Percentiles rank a stretch among this genome's conserved stretches.
Evolutionary conservation across 495 filamentous ascomycete genomes (phyloP).

Genomic region (Aspergillus hancockii): DNA sequence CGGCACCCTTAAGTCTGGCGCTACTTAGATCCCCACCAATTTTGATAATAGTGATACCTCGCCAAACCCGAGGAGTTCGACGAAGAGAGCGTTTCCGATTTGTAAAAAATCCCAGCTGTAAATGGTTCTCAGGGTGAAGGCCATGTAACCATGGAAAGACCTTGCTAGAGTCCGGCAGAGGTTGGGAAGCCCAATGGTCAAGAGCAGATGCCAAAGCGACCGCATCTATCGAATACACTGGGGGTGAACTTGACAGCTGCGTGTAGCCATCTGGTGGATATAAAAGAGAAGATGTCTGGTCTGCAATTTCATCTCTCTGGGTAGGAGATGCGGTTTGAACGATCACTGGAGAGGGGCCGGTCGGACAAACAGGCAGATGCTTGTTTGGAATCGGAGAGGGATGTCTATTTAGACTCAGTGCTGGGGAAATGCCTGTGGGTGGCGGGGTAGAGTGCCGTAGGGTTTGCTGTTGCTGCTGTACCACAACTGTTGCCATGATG

Average conservation of each 20-base stretch:
- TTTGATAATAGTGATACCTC: slow-evolving; percentile 85
- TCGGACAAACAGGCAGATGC: slow-evolving; percentile 81
- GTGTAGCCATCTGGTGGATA: slow-evolving; percentile 68
- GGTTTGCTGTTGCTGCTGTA: slow-evolving; percentile 49
- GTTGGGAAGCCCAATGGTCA: slow-evolving; percentile 71
- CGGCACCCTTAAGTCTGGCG: slow-evolving; percentile 83
- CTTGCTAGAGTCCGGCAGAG: slow-evolving; percentile 75
- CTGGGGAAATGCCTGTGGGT: slow-evolving; percentile 36
- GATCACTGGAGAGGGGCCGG: slow-evolving; percentile 65
- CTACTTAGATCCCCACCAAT: slow-evolving; percentile 74
- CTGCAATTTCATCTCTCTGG: slow-evolving; percentile 46
- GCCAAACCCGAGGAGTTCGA: slow-evolving; percentile 75
- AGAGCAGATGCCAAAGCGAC: slow-evolving; percentile 68
- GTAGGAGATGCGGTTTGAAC: slow-evolving; percentile 51
- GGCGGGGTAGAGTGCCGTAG: slow-evolving; percentile 51
- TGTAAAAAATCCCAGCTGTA: slow-evolving; percentile 87
- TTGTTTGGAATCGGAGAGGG: slow-evolving; percentile 81
- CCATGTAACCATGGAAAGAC: slow-evolving; percentile 99
- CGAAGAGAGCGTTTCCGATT: slow-evolving; percentile 70
- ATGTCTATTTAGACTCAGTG: slow-evolving; percentile 43
- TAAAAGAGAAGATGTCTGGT: slow-evolving; percentile 65
- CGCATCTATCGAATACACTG: slow-evolving; percentile 73
- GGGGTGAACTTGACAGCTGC: slow-evolving; percentile 55
- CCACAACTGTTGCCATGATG: slow-evolving; percentile 53
- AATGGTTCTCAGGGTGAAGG: slow-evolving; percentile 82